Conservation (phyloP, 1,139 yeast genomes). For the Suhomyces bokatorum region DNA sequence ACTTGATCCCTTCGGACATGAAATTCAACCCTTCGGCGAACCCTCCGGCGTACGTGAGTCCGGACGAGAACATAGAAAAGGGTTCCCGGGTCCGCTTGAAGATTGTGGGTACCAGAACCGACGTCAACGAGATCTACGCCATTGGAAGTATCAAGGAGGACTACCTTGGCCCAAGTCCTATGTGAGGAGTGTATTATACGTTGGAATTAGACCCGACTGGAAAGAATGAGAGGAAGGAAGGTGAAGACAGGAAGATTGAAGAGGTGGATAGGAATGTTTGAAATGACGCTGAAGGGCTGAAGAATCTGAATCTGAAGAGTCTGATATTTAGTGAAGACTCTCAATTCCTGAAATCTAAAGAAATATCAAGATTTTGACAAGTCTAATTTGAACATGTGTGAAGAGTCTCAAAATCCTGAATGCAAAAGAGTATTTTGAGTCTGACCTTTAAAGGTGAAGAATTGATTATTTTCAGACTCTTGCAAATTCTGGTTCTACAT, state of each 20-base stretch:
- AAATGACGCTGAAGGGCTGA: too few relatives aligned
- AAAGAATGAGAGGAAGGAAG: not conserved
- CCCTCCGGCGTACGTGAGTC: slow-evolving; percentile 97
- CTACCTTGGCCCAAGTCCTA: slow-evolving; percentile 79
- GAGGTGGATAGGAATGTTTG: too few relatives aligned
- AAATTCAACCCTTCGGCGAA: slow-evolving; percentile 92
- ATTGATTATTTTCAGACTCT: too few relatives aligned
- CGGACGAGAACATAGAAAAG: slow-evolving; percentile 91
- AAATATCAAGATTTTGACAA: too few relatives aligned
- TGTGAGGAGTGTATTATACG: slow-evolving; percentile 23
- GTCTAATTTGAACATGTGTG: too few relatives aligned
- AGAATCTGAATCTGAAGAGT: too few relatives aligned
- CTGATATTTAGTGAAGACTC: too few relatives aligned
- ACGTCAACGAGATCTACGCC: slow-evolving; percentile 95
- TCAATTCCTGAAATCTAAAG: too few relatives aligned
- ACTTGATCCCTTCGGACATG: slow-evolving; percentile 93
- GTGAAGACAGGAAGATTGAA: not conserved
- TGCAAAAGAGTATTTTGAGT: too few relatives aligned
- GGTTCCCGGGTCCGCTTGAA: slow-evolving; percentile 92
- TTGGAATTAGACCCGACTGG: not conserved
- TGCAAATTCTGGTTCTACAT: too few relatives aligned
- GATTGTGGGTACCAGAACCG: slow-evolving; percentile 96
- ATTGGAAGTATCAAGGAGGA: slow-evolving; percentile 98
- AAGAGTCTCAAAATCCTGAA: too few relatives aligned
- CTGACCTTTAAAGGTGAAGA: too few relatives aligned